A percentile compares a stretch with the other conserved stretches of the same genome.
Conservation (phyloP, 2,329 filamentous ascomycete species). For the Cyphellophora europaea region DNA sequence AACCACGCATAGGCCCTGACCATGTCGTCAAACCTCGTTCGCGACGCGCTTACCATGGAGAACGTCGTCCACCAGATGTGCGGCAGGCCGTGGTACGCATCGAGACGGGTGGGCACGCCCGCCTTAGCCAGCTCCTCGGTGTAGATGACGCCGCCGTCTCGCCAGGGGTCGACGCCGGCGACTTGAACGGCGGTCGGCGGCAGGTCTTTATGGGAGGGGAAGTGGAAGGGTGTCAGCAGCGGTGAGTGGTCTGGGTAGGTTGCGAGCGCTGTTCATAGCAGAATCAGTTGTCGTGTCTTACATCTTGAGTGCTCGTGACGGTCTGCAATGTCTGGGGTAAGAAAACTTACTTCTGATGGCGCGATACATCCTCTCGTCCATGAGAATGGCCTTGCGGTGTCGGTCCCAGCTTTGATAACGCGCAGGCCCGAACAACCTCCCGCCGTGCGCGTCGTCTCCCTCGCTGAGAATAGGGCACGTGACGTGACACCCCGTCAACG, state of each 20-base stretch:
- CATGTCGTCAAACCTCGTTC: not conserved
- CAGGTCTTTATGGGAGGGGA: not conserved
- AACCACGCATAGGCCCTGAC: not conserved
- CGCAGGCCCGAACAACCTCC: not conserved
- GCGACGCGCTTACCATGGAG: not conserved
- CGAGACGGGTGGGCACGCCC: constrained; percentile 18
- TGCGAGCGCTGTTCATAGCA: too few relatives aligned
- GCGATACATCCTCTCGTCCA: not conserved
- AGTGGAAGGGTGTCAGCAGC: not conserved
- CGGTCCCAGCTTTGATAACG: not conserved
- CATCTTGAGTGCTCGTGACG: too few relatives aligned
- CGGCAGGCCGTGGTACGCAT: constrained; percentile 23
- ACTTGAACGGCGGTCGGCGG: constrained; percentile 13
- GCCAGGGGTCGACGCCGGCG: constrained; percentile 18
- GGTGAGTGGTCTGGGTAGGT: not conserved
- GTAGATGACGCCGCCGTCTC: constrained; percentile 18
- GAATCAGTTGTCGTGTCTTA: too few relatives aligned
- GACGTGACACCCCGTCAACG: constrained; percentile 32
- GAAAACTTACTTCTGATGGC: too few relatives aligned
- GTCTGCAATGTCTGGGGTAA: too few relatives aligned
- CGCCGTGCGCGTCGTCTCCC: not conserved
- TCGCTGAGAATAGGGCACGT: not conserved
- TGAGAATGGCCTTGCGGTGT: not conserved
- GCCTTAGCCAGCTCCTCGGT: constrained; percentile 10
- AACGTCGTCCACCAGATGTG: constrained; percentile 14